Conservation (phyloP, 2,329 filamentous ascomycete species). For the Fusarium pseudonygamai region DNA sequence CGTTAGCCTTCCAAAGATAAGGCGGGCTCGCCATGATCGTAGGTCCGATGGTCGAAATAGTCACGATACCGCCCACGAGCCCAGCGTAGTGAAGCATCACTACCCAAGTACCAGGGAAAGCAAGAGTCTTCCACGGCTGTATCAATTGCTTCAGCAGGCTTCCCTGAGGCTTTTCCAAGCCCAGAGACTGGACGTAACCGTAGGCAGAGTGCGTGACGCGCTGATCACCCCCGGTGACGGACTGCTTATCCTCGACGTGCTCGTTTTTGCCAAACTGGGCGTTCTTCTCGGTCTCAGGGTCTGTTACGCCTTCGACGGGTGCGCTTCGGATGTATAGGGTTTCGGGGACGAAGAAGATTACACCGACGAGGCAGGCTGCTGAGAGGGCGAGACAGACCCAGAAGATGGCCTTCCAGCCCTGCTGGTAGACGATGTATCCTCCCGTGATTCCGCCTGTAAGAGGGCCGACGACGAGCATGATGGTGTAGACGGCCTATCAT, state of each 20-base stretch:
- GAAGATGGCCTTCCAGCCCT: conserved; percentile 48
- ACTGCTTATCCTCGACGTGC: conserved; percentile 11
- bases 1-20: conserved; percentile 48
- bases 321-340: conserved; percentile 43
- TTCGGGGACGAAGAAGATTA: conserved; percentile 48
- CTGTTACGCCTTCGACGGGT: neutral
- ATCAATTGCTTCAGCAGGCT: conserved; percentile 5
- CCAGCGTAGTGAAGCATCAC: conserved; percentile 52
- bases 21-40: conserved; percentile 44
- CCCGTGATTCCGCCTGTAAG: conserved; percentile 48
- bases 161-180: conserved; percentile 14
- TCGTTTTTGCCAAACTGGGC: conserved; percentile 6
- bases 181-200: conserved; percentile 14
- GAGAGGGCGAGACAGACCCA: conserved; percentile 46
- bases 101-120: conserved; percentile 48
- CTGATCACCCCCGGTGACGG: neutral
- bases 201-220: neutral
- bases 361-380: conserved; percentile 36
- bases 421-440: conserved; percentile 47
- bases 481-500: conserved; percentile 46
- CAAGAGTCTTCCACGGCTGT: conserved; percentile 24
- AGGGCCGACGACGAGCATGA: conserved; percentile 46
- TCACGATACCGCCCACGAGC: conserved; percentile 48
- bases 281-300: neutral
- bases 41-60: conserved; percentile 49